These are phyloP conservation scores for Colletotrichum paranaense DNA, from an alignment of 2,329 filamentous ascomycete genomes.

Conservation along the genomic window DNA sequence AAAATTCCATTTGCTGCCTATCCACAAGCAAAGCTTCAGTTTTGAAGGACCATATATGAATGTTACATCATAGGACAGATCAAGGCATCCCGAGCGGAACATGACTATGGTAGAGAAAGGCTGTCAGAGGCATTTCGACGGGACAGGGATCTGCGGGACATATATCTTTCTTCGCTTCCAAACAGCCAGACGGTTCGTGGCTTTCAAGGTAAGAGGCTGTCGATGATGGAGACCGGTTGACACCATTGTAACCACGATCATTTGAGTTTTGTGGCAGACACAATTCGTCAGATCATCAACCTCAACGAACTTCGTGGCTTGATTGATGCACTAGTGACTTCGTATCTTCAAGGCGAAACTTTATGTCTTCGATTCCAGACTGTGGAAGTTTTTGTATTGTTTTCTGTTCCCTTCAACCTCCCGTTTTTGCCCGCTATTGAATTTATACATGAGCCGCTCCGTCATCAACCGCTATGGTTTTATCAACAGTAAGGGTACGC, in stretches of 20 bases:
- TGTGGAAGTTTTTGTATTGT: background rate
- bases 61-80: background rate
- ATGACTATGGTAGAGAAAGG: background rate
- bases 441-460: background rate
- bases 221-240: background rate
- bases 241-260: background rate
- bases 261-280: background rate
- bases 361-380: background rate
- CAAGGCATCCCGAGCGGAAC: background rate
- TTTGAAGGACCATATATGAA: background rate
- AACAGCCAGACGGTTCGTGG: background rate
- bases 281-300: background rate
- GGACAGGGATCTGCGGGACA: background rate
- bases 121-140: background rate
- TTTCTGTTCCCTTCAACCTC: background rate
- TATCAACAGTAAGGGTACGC: background rate
- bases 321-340: background rate
- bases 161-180: background rate
- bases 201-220: background rate
- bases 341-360: background rate
- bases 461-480: background rate
- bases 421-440: background rate
- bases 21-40: background rate
- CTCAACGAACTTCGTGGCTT: background rate
- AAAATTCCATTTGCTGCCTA: background rate